Percentiles rank a stretch among this genome's conserved stretches.
Conservation (phyloP, 2,329 filamentous ascomycete genomes). For the Chalaropsis thielavioides region DNA sequence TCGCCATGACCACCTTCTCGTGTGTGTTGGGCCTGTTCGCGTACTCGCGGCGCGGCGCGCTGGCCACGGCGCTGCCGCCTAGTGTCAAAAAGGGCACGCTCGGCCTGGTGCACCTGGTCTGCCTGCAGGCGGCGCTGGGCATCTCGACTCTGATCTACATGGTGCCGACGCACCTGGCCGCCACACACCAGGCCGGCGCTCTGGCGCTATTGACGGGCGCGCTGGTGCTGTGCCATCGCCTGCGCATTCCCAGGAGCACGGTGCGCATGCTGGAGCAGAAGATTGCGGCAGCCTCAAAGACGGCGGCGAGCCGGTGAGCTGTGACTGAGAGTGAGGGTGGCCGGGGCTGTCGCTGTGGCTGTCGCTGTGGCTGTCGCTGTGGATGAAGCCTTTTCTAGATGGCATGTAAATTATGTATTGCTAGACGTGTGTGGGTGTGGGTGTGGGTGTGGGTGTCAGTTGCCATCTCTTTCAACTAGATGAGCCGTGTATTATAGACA, state of each 20-base stretch:
- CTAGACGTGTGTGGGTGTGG: not conserved
- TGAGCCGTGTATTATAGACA: slow-evolving; percentile 1
- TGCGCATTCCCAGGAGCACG: slow-evolving; percentile 57
- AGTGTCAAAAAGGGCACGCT: slow-evolving; percentile 54
- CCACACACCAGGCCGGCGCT: slow-evolving; percentile 82
- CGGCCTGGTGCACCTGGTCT: slow-evolving; percentile 71
- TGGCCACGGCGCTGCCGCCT: slow-evolving; percentile 44
- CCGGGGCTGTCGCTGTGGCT: not conserved
- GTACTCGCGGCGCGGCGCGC: slow-evolving; percentile 56
- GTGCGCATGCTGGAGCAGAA: slow-evolving; percentile 44
- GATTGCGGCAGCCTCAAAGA: slow-evolving; percentile 21
- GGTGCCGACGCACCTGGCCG: slow-evolving; percentile 75
- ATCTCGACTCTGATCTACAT: slow-evolving; percentile 89
- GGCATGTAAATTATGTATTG: not conserved
- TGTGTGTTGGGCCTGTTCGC: slow-evolving; percentile 64
- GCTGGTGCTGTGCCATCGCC: slow-evolving; percentile 61
- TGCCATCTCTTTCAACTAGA: not conserved
- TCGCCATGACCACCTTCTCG: slow-evolving; percentile 79
- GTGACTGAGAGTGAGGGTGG: not conserved
- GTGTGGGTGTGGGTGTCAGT: too few relatives aligned
- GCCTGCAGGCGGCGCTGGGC: slow-evolving; percentile 69
- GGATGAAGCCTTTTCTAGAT: not conserved
- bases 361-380: not conserved
- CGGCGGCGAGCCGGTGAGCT: slow-evolving; percentile 14
- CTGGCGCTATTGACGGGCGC: slow-evolving; percentile 72